These are phyloP conservation scores for Aschersonia sp. DNA, from an alignment of 2,329 filamentous ascomycete species.

Conservation along the genomic window DNA sequence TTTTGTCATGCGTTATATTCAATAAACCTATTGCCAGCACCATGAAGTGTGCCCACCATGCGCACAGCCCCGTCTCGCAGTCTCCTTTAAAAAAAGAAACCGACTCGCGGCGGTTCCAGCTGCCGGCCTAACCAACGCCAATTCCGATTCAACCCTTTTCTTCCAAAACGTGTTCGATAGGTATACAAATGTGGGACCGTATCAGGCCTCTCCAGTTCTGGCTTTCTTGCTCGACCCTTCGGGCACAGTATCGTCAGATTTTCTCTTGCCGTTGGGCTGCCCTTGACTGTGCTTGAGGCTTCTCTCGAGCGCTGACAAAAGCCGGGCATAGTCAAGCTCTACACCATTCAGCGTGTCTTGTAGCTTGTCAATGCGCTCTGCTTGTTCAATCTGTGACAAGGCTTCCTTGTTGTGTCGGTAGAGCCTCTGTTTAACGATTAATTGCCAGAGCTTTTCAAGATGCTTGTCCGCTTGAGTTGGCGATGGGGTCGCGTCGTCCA, in stretches of 20 bases:
- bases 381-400: conserved; percentile 52
- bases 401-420: conserved; percentile 61
- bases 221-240: conserved; percentile 28
- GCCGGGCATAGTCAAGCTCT: conserved; percentile 56
- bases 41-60: too few species aligned
- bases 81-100: background rate
- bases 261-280: conserved; percentile 30
- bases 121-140: too few species aligned
- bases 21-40: too few species aligned
- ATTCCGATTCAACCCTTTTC: too few species aligned
- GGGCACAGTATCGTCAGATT: conserved; percentile 17
- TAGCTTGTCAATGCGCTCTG: conserved; percentile 58
- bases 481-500: conserved; percentile 25
- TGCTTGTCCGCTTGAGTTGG: conserved; percentile 42
- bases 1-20: too few species aligned
- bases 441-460: conserved; percentile 54
- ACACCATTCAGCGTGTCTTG: conserved; percentile 54
- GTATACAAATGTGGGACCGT: background rate
- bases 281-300: conserved; percentile 12
- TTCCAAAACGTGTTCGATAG: too few species aligned
- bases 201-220: conserved; percentile 20
- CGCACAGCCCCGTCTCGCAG: background rate
- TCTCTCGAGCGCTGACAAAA: conserved; percentile 37
- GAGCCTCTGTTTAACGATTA: conserved; percentile 63
- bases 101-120: too few species aligned